These are phyloP conservation scores for Phanerochaete carnosa DNA, from an alignment of 768 basidiomycete species.

Conservation along the genomic window DNA sequence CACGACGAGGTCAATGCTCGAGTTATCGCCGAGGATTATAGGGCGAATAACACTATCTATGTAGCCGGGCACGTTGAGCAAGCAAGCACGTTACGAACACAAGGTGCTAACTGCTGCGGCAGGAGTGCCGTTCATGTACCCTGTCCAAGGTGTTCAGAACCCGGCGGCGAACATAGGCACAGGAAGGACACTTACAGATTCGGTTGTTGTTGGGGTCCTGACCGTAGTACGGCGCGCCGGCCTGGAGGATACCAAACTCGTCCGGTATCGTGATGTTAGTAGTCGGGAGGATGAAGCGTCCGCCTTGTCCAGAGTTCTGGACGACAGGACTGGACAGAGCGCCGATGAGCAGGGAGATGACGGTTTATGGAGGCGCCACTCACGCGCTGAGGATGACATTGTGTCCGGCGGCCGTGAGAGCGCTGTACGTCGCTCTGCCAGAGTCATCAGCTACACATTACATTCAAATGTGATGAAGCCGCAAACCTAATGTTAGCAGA, in stretches of 20 bases:
- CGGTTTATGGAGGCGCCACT: background rate
- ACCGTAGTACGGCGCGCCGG: slow-evolving; percentile 30
- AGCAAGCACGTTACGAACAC: background rate
- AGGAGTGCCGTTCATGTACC: slow-evolving; percentile 32
- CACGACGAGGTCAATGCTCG: slow-evolving; percentile 27
- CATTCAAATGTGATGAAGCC: background rate
- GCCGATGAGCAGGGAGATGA: background rate
- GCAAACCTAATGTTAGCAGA: slow-evolving; percentile 30
- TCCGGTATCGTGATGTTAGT: slow-evolving; percentile 28
- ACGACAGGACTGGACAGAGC: slow-evolving; percentile 23
- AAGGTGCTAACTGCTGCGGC: slow-evolving; percentile 20
- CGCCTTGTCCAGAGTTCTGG: slow-evolving; percentile 30
- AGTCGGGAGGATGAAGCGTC: slow-evolving; percentile 27
- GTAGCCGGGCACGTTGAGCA: background rate
- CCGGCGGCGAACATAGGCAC: background rate
- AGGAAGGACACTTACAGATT: slow-evolving; percentile 21
- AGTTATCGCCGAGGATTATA: slow-evolving; percentile 18
- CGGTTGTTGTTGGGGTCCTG: slow-evolving; percentile 22
- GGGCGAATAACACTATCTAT: slow-evolving; percentile 24
- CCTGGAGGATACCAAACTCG: slow-evolving; percentile 27
- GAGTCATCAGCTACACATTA: background rate
- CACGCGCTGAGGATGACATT: slow-evolving; percentile 28
- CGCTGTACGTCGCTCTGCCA: slow-evolving; percentile 24
- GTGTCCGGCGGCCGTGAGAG: slow-evolving; percentile 25
- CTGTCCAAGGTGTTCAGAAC: slow-evolving; percentile 10